Evolutionary conservation across 2,329 filamentous ascomycete genomes (phyloP).

Genomic region (Hirsutella rhossiliensis): DNA sequence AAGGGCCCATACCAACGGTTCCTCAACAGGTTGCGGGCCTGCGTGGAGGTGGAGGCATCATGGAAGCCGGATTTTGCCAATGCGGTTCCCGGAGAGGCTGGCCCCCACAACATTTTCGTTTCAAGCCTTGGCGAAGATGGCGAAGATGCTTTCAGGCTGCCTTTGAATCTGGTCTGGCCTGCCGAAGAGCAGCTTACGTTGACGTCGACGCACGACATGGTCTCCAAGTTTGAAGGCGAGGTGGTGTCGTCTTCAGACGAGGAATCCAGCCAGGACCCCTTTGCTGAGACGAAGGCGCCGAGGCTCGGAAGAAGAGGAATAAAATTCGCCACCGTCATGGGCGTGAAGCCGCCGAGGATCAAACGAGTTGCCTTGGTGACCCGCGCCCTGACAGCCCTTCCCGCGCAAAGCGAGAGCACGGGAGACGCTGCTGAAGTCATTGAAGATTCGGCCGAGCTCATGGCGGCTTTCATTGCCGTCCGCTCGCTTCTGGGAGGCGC

Average conservation of each 20-base stretch:
- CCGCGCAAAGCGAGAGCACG: neutral
- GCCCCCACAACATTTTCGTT: slow-evolving; percentile 21
- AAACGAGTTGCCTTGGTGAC: slow-evolving; percentile 18
- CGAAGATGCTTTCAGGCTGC: neutral
- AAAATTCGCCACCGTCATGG: neutral
- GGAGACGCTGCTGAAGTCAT: slow-evolving; percentile 4
- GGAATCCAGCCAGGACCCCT: neutral
- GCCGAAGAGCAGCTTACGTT: slow-evolving; percentile 12
- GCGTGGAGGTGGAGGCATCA: slow-evolving; percentile 34
- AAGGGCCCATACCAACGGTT: slow-evolving; percentile 10
- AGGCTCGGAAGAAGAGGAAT: neutral
- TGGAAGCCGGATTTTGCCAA: slow-evolving; percentile 14
- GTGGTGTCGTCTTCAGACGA: slow-evolving; percentile 3
- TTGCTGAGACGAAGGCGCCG: neutral
- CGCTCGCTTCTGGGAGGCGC: slow-evolving; percentile 48
- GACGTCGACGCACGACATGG: neutral
- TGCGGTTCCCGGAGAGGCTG: slow-evolving; percentile 10
- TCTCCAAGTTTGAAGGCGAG: neutral
- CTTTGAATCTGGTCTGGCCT: slow-evolving; percentile 10
- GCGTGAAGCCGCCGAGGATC: slow-evolving; percentile 2
- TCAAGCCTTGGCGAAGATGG: slow-evolving; percentile 9
- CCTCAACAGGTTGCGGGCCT: slow-evolving; percentile 21
- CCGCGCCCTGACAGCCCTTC: slow-evolving; percentile 16
- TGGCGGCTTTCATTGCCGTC: slow-evolving; percentile 46
- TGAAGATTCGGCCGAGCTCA: slow-evolving; percentile 20